phyloP scores from a whole-genome alignment of 495 filamentous ascomycete species.

The Penicillium pancosmium region DNA sequence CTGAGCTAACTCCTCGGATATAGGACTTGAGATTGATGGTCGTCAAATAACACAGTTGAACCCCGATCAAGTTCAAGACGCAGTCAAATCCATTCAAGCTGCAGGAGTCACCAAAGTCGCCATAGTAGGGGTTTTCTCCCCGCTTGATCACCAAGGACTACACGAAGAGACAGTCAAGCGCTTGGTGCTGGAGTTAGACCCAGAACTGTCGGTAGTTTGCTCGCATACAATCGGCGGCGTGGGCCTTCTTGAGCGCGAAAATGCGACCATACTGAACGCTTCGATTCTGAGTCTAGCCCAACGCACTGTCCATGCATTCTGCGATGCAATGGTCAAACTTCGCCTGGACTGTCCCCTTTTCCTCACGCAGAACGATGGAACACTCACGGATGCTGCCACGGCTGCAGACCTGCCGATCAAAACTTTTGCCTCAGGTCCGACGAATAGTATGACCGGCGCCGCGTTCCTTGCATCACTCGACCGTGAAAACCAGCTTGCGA shows the following conservation, averaged over 20 bases:
- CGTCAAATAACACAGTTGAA: slow-evolving; percentile 32
- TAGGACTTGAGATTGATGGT: slow-evolving; percentile 45
- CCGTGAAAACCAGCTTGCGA: not conserved
- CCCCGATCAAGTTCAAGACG: slow-evolving; percentile 29
- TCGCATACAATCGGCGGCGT: slow-evolving; percentile 47
- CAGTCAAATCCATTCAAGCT: slow-evolving; percentile 33
- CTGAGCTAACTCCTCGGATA: not conserved
- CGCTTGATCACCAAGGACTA: slow-evolving; percentile 31
- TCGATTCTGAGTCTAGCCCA: slow-evolving; percentile 48
- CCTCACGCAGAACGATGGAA: slow-evolving; percentile 58
- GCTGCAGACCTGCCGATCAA: slow-evolving; percentile 51
- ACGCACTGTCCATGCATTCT: slow-evolving; percentile 48
- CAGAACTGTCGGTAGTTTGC: slow-evolving; percentile 38
- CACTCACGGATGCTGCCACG: slow-evolving; percentile 44
- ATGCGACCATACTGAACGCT: slow-evolving; percentile 57
- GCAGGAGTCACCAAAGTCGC: slow-evolving; percentile 35
- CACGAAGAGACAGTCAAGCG: slow-evolving; percentile 27
- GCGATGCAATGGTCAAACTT: slow-evolving; percentile 43
- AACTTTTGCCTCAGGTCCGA: slow-evolving; percentile 53
- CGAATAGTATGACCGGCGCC: slow-evolving; percentile 55
- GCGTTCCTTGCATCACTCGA: slow-evolving; percentile 36
- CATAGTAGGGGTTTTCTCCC: slow-evolving; percentile 43
- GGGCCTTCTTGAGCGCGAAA: slow-evolving; percentile 55
- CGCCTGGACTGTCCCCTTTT: slow-evolving; percentile 48
- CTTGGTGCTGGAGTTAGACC: slow-evolving; percentile 17